A percentile compares a stretch with the other conserved stretches of the same genome.
Evolutionary conservation across 495 filamentous ascomycete genomes (phyloP).

Genomic region (Choiromyces venosus): DNA sequence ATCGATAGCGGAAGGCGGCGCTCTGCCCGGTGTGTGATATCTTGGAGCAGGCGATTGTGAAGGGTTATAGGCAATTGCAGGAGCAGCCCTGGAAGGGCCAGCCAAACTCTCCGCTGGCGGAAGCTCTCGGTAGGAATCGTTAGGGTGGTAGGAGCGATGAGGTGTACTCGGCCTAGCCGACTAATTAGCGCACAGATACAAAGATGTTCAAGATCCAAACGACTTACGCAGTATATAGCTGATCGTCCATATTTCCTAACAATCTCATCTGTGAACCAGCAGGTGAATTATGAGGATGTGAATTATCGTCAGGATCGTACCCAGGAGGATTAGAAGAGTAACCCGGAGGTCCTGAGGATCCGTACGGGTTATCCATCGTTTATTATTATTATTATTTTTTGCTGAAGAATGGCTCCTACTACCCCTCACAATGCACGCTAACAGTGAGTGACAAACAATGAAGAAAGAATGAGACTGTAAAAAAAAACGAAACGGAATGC

Average conservation of each 20-base stretch:
- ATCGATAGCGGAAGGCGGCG: constrained; percentile 21
- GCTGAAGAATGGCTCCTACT: constrained; percentile 1
- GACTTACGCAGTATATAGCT: constrained; percentile 26
- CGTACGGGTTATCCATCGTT: constrained; percentile 33
- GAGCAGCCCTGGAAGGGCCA: constrained; percentile 10
- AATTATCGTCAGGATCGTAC: constrained; percentile 32
- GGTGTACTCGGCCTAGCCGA: constrained; percentile 29
- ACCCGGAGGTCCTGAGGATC: constrained; percentile 27
- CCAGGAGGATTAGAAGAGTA: constrained; percentile 25
- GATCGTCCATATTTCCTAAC: constrained; percentile 34
- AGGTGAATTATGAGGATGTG: constrained; percentile 22
- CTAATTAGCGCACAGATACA: constrained; percentile 5
- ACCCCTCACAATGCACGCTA: not conserved
- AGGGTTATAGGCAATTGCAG: constrained; percentile 22
- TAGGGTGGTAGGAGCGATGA: constrained; percentile 37
- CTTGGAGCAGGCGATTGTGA: constrained; percentile 23
- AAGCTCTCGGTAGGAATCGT: constrained; percentile 23
- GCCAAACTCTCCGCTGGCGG: constrained; percentile 2
- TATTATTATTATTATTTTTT: constrained; percentile 4
- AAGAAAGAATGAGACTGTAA: not conserved
- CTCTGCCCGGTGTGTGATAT: constrained; percentile 20
- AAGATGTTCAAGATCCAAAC: not conserved
- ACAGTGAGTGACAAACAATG: constrained; percentile 6
- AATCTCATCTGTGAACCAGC: constrained; percentile 36
- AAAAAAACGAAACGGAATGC: constrained; percentile 1